Evolutionary conservation across 2,329 filamentous ascomycete genomes (phyloP).

Genomic region (Fonsecaea multimorphosa): DNA sequence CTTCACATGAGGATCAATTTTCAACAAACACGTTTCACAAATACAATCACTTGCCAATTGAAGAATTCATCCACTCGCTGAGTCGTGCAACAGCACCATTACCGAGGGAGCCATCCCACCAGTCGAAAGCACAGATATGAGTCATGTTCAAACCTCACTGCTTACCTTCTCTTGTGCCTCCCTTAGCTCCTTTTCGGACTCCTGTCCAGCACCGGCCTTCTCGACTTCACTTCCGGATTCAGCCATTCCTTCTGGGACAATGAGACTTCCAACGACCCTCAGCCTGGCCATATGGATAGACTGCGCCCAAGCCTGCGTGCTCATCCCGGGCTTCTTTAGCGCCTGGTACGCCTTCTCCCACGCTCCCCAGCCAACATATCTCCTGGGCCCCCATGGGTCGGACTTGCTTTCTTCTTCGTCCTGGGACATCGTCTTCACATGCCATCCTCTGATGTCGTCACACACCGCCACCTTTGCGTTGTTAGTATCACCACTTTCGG

Average conservation of each 20-base stretch:
- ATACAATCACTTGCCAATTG: too few relatives aligned
- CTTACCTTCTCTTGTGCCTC: not conserved
- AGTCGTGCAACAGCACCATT: too few relatives aligned
- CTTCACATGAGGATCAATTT: too few relatives aligned
- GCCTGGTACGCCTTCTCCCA: conserved; percentile 18
- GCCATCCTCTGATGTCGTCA: conserved; percentile 24
- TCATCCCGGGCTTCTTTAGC: conserved; percentile 12
- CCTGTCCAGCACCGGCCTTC: not conserved
- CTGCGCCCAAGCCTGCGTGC: conserved; percentile 9
- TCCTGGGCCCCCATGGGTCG: conserved; percentile 25
- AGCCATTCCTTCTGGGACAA: not conserved
- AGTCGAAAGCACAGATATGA: too few relatives aligned
- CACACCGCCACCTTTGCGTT: conserved; percentile 19
- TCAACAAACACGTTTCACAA: too few relatives aligned
- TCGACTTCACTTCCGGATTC: not conserved
- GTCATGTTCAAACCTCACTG: not conserved
- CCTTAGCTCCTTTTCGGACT: not conserved
- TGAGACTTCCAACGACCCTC: conserved; percentile 4
- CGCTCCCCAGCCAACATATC: conserved; percentile 27
- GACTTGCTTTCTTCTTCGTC: conserved; percentile 25
- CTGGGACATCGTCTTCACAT: conserved; percentile 21
- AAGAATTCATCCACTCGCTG: too few relatives aligned
- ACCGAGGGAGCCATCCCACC: too few relatives aligned
- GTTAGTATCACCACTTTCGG: conserved; percentile 3
- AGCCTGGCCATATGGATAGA: conserved; percentile 12